Conservation (phyloP, 345 rosid species). For the Zanthoxylum bungeanum region DNA sequence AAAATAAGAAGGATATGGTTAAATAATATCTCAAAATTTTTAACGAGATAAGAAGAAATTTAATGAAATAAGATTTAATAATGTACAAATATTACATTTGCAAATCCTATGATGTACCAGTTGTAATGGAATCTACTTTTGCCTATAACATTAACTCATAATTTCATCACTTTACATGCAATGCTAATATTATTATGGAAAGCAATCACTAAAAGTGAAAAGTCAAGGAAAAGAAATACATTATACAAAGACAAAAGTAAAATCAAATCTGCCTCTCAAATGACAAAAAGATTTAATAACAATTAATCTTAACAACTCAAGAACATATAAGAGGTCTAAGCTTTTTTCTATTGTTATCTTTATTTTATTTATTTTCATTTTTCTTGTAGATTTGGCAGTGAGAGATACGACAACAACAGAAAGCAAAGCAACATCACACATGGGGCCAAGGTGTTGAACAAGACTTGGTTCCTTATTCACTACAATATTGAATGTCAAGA, state of each 20-base stretch:
- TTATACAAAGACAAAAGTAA: neutral
- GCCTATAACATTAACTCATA: neutral
- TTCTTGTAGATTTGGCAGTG: neutral
- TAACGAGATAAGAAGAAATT: too few relatives aligned
- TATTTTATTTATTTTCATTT: too few relatives aligned
- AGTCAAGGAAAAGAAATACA: neutral
- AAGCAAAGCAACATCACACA: slow-evolving; percentile 3
- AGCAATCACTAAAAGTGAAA: neutral
- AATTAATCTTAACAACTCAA: neutral
- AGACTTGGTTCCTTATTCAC: slow-evolving; percentile 20
- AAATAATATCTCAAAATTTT: too few relatives aligned
- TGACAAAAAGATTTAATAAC: neutral
- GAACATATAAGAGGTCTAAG: neutral
- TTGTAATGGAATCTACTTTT: neutral
- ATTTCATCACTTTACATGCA: neutral
- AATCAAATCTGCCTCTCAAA: neutral
- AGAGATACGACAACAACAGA: neutral
- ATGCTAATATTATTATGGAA: neutral
- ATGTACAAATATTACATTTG: too few relatives aligned
- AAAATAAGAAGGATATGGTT: too few relatives aligned
- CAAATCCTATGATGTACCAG: too few relatives aligned
- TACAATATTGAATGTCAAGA: slow-evolving; percentile 26
- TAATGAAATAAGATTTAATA: too few relatives aligned
- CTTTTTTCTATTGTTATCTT: neutral
- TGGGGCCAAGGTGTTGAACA: slow-evolving; percentile 25